Base-by-base conservation (phyloP, 768 basidiomycete species). In the Melanogaster broomeanus region DNA sequence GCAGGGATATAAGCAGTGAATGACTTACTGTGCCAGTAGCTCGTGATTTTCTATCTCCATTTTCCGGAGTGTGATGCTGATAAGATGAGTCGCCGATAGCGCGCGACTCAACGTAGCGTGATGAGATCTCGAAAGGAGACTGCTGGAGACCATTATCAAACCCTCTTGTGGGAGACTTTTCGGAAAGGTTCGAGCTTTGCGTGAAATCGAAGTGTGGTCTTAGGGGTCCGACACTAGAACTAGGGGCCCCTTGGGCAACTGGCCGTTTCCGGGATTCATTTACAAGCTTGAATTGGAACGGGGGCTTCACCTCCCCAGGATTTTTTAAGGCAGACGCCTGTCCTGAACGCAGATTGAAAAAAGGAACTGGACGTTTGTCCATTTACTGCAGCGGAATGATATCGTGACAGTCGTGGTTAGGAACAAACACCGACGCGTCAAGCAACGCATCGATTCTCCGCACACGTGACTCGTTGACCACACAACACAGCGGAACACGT, bases 241-340 rank as follows among this genome's bases (percentile, higher is more conserved):
- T 9, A n/a, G 43, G 15, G n/a, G 48, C 47, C 13, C 13, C 34
- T 10, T 45, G 51, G 39, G 9, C 47, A 4, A 16, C 18, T 7
- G 59, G 52, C 27, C 55, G 49, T 27, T 51, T 60, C 48, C 51
- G 57, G 18, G 52, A 34, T 24, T 49, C 51, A 1, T 44, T 43
- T 12, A 54, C 51, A 27, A 66, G 57, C 35, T 55, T 66, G 61
- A 51, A 63, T 3, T 55, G 53, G 27, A 52, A 48, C 51, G 63
- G 57, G 22, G 39, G 5, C 34, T 21, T 56, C 18, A 27, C 44
- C 21, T 40, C 16, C 34, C 51, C 28, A 5, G 28, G 34, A 24
- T 22, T 24, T 38, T 47, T 47, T 19, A 40, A 30, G 24, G 13
- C 33, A 2, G 39, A 24, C 22, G 13, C 13, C n/a, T 42, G 38